Conservation (phyloP, 306 rosid species). For the Calophaca sinica region DNA sequence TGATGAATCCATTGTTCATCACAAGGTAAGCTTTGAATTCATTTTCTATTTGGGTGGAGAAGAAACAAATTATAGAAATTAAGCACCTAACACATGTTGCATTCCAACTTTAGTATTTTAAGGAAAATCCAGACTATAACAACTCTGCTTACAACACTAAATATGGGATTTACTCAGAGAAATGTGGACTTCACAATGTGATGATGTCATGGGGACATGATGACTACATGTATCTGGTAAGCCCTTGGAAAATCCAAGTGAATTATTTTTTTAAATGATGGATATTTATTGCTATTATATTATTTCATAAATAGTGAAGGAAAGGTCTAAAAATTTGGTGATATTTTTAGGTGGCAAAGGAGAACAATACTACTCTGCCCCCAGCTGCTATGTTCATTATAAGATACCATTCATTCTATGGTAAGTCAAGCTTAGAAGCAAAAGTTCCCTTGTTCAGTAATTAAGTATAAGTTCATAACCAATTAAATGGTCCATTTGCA, state of each 20-base stretch:
- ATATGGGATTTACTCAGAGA: conserved; percentile 71
- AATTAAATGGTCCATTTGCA: conserved; percentile 15
- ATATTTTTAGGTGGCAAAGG: conserved; percentile 70
- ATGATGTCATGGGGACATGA: conserved; percentile 97
- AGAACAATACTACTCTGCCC: conserved; percentile 75
- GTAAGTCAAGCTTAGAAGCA: conserved; percentile 45
- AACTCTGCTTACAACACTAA: conserved; percentile 65
- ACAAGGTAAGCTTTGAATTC: conserved; percentile 58
- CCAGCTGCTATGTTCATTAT: conserved; percentile 80
- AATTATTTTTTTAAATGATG: not conserved
- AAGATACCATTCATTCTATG: conserved; percentile 91
- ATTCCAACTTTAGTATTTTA: conserved; percentile 59
- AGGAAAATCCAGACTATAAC: conserved; percentile 65
- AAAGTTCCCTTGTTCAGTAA: not conserved
- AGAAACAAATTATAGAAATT: not conserved
- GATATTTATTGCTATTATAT: not conserved
- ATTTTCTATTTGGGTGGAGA: not conserved
- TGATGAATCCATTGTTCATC: conserved; percentile 77
- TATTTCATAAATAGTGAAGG: not conserved
- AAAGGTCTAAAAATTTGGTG: conserved; percentile 9
- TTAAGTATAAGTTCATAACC: not conserved
- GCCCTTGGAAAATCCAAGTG: conserved; percentile 6
- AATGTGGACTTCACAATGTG: conserved; percentile 78
- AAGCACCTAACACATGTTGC: conserved; percentile 5
- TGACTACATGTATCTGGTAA: conserved; percentile 88